Conservation (phyloP, 2,329 filamentous ascomycete species). For the Drechslerella stenobrocha region DNA sequence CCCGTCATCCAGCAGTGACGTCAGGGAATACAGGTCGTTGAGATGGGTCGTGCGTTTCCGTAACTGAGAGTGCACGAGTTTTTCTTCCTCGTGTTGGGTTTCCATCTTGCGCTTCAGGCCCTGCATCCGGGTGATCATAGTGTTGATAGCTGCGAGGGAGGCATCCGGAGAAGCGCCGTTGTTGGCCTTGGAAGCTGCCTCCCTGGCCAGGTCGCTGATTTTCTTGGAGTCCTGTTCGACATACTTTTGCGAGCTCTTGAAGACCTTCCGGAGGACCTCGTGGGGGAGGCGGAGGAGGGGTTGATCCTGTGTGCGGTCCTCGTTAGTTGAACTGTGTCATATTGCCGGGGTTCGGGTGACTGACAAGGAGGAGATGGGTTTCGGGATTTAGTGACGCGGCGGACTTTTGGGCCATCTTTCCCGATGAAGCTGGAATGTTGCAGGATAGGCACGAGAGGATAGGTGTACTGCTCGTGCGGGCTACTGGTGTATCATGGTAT, state of each 20-base stretch:
- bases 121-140: constrained; percentile 81
- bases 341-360: constrained; percentile 1
- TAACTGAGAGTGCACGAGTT: constrained; percentile 72
- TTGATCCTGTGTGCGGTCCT: constrained; percentile 65
- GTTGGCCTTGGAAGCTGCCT: constrained; percentile 66
- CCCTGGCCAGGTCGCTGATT: constrained; percentile 60
- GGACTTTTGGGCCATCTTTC: constrained; percentile 31
- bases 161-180: constrained; percentile 67
- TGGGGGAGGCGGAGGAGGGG: constrained; percentile 88
- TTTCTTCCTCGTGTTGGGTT: constrained; percentile 76
- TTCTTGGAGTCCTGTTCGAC: constrained; percentile 69
- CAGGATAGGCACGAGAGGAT: not conserved
- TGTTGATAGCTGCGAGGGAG: constrained; percentile 78
- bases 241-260: constrained; percentile 77
- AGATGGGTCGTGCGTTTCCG: constrained; percentile 78
- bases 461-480: constrained; percentile 6
- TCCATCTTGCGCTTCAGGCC: constrained; percentile 85
- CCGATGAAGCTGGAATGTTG: not conserved
- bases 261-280: constrained; percentile 90
- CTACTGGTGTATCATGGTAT: constrained; percentile 33
- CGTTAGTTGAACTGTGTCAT: constrained; percentile 6
- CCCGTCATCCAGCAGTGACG: constrained; percentile 82
- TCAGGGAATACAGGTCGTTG: constrained; percentile 75
- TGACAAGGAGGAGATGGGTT: constrained; percentile 36
- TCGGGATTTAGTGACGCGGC: constrained; percentile 25